phyloP scores from a whole-genome alignment of 225 moss, liverwort and hornwort genomes.

The Marchantia polymorpha region DNA sequence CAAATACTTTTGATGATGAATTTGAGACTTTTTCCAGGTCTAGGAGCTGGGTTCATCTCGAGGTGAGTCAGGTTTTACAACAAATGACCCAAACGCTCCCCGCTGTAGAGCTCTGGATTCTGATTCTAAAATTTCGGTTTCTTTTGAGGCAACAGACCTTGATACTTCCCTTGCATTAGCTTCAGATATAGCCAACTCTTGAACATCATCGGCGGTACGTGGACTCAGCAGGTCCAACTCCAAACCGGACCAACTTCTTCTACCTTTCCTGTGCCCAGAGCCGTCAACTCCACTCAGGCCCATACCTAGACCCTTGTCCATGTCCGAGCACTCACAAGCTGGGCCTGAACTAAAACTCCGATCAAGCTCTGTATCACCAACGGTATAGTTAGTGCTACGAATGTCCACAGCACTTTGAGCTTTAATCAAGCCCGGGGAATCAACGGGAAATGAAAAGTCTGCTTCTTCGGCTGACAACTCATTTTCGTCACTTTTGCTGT shows the following conservation, averaged over 20 bases:
- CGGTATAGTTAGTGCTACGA: conserved; percentile 31
- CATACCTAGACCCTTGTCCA: conserved; percentile 24
- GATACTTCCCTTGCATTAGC: conserved; percentile 43
- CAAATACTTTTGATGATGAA: background rate
- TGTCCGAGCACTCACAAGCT: conserved; percentile 43
- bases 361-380: conserved; percentile 34
- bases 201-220: conserved; percentile 3
- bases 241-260: conserved; percentile 29
- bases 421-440: conserved; percentile 41
- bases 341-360: conserved; percentile 25
- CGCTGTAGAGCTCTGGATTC: conserved; percentile 46
- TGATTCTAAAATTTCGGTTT: conserved; percentile 27
- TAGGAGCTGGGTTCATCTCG: background rate
- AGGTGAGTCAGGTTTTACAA: background rate
- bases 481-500: conserved; percentile 59
- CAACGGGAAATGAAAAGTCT: conserved; percentile 46
- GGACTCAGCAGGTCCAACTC: conserved; percentile 17
- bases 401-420: conserved; percentile 42
- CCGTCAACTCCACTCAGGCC: conserved; percentile 2
- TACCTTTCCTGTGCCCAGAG: conserved; percentile 15
- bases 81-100: conserved; percentile 63
- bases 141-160: conserved; percentile 30
- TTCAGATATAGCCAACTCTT: conserved; percentile 39
- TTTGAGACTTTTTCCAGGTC: background rate
- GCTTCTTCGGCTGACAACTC: conserved; percentile 53